phyloP scores from a whole-genome alignment of 805 yeast genomes.

The Starmerella apicola region DNA sequence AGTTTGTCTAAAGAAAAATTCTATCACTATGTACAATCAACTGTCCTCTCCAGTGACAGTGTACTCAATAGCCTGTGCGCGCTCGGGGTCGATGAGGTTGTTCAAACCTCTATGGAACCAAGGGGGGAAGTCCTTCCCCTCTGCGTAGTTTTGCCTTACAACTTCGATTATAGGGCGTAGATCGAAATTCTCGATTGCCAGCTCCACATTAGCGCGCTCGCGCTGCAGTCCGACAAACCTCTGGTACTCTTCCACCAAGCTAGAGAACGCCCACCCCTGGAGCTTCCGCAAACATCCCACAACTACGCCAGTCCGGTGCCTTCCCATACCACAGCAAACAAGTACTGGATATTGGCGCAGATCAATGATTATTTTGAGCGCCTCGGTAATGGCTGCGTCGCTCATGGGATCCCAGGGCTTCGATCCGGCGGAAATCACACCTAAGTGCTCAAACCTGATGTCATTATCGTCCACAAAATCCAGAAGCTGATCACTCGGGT shows the following conservation, averaged over 20 bases:
- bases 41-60: too few species aligned
- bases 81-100: not conserved
- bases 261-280: conserved; percentile 97
- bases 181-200: conserved; percentile 67
- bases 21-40: too few species aligned
- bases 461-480: conserved; percentile 65
- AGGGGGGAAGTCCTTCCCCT: conserved; percentile 11
- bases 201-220: conserved; percentile 82
- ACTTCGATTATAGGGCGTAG: conserved; percentile 28
- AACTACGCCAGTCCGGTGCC: conserved; percentile 95
- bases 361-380: conserved; percentile 62
- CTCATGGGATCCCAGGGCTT: conserved; percentile 96
- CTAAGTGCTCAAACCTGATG: conserved; percentile 71
- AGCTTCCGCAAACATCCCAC: conserved; percentile 83
- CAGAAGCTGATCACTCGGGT: conserved; percentile 77
- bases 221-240: conserved; percentile 88
- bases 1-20: too few species aligned
- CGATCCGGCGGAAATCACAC: conserved; percentile 65
- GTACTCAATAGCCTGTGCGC: too few species aligned
- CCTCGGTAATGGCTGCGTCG: conserved; percentile 66
- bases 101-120: conserved; percentile 13
- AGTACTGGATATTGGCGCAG: conserved; percentile 68
- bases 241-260: conserved; percentile 86
- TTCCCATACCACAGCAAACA: conserved; percentile 96
- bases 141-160: not conserved